phyloP scores from a whole-genome alignment of 2,329 filamentous ascomycete species.

The Pseudogymnoascus sp. region DNA sequence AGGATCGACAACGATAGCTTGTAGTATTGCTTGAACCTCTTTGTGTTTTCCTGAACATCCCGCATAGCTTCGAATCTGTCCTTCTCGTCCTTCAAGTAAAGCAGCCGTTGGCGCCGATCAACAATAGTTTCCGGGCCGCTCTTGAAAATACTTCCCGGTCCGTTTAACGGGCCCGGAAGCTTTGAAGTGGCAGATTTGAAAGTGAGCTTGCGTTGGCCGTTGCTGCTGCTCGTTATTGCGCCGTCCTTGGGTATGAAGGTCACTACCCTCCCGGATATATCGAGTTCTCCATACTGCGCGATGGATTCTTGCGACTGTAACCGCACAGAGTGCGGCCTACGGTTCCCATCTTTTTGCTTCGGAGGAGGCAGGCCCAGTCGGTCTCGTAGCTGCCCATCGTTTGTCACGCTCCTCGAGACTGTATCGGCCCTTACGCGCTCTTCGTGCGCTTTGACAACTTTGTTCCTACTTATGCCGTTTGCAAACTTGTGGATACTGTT shows the following conservation, averaged over 20 bases:
- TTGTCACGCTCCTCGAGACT: slow-evolving; percentile 45
- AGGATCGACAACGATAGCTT: slow-evolving; percentile 48
- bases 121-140: neutral
- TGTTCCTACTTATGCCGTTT: slow-evolving; percentile 50
- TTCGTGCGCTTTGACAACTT: slow-evolving; percentile 53
- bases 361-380: slow-evolving; percentile 31
- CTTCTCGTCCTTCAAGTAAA: slow-evolving; percentile 49
- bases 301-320: neutral
- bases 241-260: slow-evolving; percentile 13
- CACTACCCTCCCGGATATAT: slow-evolving; percentile 29
- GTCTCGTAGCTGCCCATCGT: slow-evolving; percentile 40
- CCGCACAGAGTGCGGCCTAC: slow-evolving; percentile 17
- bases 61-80: slow-evolving; percentile 61
- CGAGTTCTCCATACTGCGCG: slow-evolving; percentile 29
- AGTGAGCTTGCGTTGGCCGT: neutral
- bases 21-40: slow-evolving; percentile 51
- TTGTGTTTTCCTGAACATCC: slow-evolving; percentile 51
- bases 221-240: neutral
- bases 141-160: neutral
- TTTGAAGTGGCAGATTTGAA: neutral
- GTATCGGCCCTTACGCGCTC: slow-evolving; percentile 46
- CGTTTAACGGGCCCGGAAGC: neutral
- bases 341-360: neutral
- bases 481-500: slow-evolving; percentile 56
- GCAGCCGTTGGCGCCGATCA: slow-evolving; percentile 33